Evolutionary conservation across 2,329 filamentous ascomycete genomes (phyloP).

Genomic region (Curvularia hawaiiensis): DNA sequence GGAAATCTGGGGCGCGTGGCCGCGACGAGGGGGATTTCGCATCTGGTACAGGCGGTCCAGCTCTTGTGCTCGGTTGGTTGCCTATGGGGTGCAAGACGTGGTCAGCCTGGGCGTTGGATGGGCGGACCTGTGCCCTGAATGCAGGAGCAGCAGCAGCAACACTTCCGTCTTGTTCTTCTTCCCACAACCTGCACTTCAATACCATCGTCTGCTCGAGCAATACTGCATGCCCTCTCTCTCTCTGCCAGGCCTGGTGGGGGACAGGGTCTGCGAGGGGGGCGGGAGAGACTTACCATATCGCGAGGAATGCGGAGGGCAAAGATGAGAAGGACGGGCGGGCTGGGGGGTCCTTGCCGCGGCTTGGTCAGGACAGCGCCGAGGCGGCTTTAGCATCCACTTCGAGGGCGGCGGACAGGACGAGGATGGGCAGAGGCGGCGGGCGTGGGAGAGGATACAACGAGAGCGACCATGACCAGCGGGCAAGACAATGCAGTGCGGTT

Average conservation of each 20-base stretch:
- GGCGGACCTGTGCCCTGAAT: constrained; percentile 13
- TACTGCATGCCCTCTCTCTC: neutral
- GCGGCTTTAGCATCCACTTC: constrained; percentile 19
- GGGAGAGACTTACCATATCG: constrained; percentile 30
- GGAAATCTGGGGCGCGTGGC: constrained; percentile 66
- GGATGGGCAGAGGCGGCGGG: constrained; percentile 8
- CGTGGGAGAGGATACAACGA: constrained; percentile 12
- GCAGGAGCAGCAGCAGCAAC: constrained; percentile 4
- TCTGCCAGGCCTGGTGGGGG: neutral
- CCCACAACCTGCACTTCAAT: neutral
- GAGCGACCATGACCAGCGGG: constrained; percentile 17
- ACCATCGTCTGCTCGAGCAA: neutral
- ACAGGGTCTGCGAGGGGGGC: neutral
- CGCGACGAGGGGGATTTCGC: constrained; percentile 59
- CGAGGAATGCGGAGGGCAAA: constrained; percentile 25
- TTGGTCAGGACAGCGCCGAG: constrained; percentile 18
- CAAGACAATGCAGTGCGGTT: constrained; percentile 6
- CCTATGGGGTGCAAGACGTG: constrained; percentile 33
- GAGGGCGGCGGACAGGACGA: constrained; percentile 11
- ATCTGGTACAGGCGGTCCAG: constrained; percentile 56
- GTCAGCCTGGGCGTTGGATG: constrained; percentile 33
- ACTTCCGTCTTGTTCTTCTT: no score
- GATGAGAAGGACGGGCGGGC: constrained; percentile 2
- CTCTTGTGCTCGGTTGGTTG: constrained; percentile 51
- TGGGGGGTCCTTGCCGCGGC: constrained; percentile 25